Conservation (phyloP, 805 yeast species). For the Candida sakaeoensis region DNA sequence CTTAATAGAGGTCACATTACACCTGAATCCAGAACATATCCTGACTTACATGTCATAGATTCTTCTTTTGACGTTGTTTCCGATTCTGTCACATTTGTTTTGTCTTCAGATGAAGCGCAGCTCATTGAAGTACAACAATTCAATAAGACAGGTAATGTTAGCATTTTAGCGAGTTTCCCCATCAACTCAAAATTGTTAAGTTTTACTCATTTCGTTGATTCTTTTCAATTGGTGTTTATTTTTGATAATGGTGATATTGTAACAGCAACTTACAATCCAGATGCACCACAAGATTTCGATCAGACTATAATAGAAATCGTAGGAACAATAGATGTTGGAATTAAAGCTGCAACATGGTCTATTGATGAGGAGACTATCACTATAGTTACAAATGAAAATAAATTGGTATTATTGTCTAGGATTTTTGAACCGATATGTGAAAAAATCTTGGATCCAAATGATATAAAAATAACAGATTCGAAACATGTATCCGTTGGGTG, state of each 20-base stretch:
- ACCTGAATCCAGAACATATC: conserved; percentile 56
- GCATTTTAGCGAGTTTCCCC: conserved; percentile 60
- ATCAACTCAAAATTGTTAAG: conserved; percentile 41
- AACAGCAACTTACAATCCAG: conserved; percentile 57
- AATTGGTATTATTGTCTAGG: conserved; percentile 65
- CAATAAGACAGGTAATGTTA: conserved; percentile 57
- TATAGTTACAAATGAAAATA: conserved; percentile 58
- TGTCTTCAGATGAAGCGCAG: conserved; percentile 51
- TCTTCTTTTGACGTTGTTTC: conserved; percentile 69
- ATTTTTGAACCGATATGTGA: conserved; percentile 78
- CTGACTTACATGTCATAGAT: conserved; percentile 55
- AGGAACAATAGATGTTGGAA: conserved; percentile 78
- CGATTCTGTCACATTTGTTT: conserved; percentile 66
- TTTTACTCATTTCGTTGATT: conserved; percentile 68
- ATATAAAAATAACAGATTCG: conserved; percentile 54
- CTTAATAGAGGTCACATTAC: conserved; percentile 52
- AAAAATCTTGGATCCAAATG: conserved; percentile 52
- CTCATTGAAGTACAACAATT: conserved; percentile 74
- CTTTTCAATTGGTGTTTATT: conserved; percentile 61
- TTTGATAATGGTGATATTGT: conserved; percentile 74
- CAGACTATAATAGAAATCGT: conserved; percentile 67
- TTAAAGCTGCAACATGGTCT: conserved; percentile 78
- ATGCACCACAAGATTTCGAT: conserved; percentile 40
- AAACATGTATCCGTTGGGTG: conserved; percentile 96
- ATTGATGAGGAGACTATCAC: conserved; percentile 86